Evolutionary conservation across 2,329 filamentous ascomycete genomes (phyloP).

Genomic region (Verticillium nonalfalfae): DNA sequence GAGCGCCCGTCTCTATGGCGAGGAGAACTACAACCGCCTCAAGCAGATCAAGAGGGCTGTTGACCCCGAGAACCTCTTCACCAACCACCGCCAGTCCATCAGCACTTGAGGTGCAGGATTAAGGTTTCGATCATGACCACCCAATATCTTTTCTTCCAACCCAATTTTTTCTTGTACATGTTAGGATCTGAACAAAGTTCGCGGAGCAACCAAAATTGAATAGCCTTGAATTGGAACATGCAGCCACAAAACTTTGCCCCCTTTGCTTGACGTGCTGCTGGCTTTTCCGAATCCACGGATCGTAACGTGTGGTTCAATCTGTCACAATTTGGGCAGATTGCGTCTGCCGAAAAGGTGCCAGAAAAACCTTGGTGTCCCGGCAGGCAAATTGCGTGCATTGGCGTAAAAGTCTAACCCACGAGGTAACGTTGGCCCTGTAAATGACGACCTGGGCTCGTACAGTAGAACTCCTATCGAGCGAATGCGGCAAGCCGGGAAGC

Average conservation of each 20-base stretch:
- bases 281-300: not conserved
- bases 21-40: constrained; percentile 9
- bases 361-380: not conserved
- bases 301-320: too few species aligned
- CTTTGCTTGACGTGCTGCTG: too few species aligned
- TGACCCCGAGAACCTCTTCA: constrained; percentile 10
- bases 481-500: not conserved
- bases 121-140: not conserved
- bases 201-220: not conserved
- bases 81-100: constrained; percentile 10
- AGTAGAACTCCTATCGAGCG: not conserved
- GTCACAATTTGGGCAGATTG: too few species aligned
- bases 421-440: not conserved
- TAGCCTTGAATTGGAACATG: not conserved
- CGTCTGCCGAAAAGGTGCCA: too few species aligned
- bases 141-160: too few species aligned
- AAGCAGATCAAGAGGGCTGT: constrained; percentile 9
- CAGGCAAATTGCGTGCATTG: not conserved
- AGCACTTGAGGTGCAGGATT: not conserved
- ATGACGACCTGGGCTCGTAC: not conserved
- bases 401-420: not conserved
- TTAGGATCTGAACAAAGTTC: not conserved
- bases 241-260: not conserved
- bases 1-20: constrained; percentile 9
- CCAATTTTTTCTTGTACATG: not conserved